These are phyloP conservation scores for Linnemannia hyalina DNA, from an alignment of 192 early-diverging fungal species.

Conservation along the genomic window DNA sequence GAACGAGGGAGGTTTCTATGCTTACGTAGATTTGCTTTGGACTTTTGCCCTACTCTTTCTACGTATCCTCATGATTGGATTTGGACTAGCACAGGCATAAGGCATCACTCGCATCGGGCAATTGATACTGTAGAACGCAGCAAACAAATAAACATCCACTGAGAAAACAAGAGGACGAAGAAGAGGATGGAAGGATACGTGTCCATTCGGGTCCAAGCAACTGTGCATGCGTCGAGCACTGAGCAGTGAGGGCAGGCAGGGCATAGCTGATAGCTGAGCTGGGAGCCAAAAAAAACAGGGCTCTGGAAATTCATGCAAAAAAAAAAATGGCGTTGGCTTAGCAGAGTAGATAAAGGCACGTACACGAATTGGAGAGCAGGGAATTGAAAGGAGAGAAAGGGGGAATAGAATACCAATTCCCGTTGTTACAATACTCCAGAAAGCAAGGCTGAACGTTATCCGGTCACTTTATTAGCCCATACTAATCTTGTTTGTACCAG, in stretches of 20 bases:
- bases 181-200: not conserved
- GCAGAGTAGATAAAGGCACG: not conserved
- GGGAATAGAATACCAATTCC: too few species aligned
- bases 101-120: not conserved
- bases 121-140: not conserved
- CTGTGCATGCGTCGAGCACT: not conserved
- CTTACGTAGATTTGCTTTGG: not conserved
- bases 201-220: conserved; percentile 3
- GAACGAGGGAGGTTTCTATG: not conserved
- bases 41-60: not conserved
- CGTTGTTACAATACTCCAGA: not conserved
- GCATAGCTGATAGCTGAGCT: too few species aligned
- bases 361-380: not conserved
- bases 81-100: not conserved
- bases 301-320: conserved; percentile 23
- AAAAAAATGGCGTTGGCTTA: not conserved
- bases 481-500: not conserved
- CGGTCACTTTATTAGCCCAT: not conserved
- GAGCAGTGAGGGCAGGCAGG: not conserved
- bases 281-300: not conserved
- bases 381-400: too few species aligned
- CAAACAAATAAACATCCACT: not conserved
- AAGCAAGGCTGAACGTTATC: not conserved
- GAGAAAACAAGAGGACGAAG: not conserved
- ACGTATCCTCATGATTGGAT: not conserved